Base-by-base conservation (phyloP, 192 early-diverging fungal species). In the Lobosporangium transversale region DNA sequence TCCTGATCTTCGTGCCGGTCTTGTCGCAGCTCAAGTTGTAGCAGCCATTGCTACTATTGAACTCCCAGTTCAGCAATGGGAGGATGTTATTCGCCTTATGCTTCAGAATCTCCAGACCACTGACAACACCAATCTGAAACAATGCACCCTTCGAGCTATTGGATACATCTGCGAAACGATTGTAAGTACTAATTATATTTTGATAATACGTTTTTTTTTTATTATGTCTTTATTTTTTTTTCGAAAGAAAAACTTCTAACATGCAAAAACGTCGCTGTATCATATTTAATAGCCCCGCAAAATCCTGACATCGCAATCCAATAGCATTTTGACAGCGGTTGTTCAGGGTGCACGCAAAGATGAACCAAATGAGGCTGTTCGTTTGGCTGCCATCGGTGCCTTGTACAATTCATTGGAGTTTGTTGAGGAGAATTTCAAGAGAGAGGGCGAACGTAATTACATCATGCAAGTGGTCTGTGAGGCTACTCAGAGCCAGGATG, bases 391-490 rank as follows among this genome's bases (percentile, higher is more conserved):
- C 35, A 82, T 98, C 62, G 87, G 86, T 45, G 96, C 98, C 6
- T 85, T 99, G 49, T 90, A 88, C 83, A 98, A 98, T 81, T 94
- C 96, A 44, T 86, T 99, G 50, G 94, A 94, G 84, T 99, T 99
- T 84, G 91, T 97, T 42, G 84, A 92, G 66, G 89, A 85, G 30
- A 97, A 98, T 83, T 98, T 99, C 85, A 92, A 94, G 52, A 83
- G 90, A 48, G 95, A 96, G 83, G 89, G 87, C 57, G 97, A 99
- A 80, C 89, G 98, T 58, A 98, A 99, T 80, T 95, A 93, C 56
- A 96, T 99, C 50, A 99, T 99, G 98, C 94, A 96, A 71, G 92
- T 97, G 12, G 94, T 99, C 24, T 99, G 98, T 76, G 96, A 97
- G 79, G 94, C 94, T 21, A 97, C 95, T 15, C 91, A 95, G 81